These are phyloP conservation scores for Aspergillus sp. DNA, from an alignment of 2,329 filamentous ascomycete species.

Conservation along the genomic window DNA sequence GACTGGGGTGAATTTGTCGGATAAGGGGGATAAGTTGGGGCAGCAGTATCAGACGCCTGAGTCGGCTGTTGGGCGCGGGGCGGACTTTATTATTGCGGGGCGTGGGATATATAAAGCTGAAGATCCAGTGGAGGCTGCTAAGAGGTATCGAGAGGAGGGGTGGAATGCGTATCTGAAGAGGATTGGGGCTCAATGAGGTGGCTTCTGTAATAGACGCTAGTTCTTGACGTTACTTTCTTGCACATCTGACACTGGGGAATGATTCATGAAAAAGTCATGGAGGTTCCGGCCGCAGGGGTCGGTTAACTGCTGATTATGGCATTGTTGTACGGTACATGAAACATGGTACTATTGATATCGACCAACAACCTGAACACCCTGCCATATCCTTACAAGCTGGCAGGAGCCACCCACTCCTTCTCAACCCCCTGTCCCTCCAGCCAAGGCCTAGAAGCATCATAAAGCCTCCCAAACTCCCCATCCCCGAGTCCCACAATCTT, in stretches of 20 bases:
- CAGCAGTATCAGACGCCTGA: slow-evolving; percentile 51
- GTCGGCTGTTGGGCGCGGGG: slow-evolving; percentile 45
- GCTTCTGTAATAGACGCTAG: neutral
- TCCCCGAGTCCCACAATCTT: slow-evolving; percentile 23
- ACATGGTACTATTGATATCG: too few species aligned
- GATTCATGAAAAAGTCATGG: too few species aligned
- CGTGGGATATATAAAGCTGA: slow-evolving; percentile 47
- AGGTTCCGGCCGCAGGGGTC: too few species aligned
- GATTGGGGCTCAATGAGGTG: slow-evolving; percentile 22
- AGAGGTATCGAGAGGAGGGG: slow-evolving; percentile 46
- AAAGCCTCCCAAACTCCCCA: slow-evolving; percentile 27
- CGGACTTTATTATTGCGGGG: slow-evolving; percentile 50
- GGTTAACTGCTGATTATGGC: too few species aligned
- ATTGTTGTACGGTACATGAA: too few species aligned
- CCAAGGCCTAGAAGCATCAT: slow-evolving; percentile 29
- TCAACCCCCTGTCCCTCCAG: slow-evolving; percentile 32
- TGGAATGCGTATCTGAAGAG: slow-evolving; percentile 48
- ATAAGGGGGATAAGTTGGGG: slow-evolving; percentile 48
- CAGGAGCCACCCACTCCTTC: slow-evolving; percentile 25
- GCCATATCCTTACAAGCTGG: too few species aligned
- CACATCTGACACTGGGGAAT: too few species aligned
- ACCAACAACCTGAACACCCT: too few species aligned
- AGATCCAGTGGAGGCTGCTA: slow-evolving; percentile 45
- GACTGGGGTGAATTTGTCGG: slow-evolving; percentile 48
- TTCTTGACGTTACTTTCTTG: neutral